These are phyloP conservation scores for Populus tremula DNA, from an alignment of 345 rosid genomes.

Conservation along the genomic window DNA sequence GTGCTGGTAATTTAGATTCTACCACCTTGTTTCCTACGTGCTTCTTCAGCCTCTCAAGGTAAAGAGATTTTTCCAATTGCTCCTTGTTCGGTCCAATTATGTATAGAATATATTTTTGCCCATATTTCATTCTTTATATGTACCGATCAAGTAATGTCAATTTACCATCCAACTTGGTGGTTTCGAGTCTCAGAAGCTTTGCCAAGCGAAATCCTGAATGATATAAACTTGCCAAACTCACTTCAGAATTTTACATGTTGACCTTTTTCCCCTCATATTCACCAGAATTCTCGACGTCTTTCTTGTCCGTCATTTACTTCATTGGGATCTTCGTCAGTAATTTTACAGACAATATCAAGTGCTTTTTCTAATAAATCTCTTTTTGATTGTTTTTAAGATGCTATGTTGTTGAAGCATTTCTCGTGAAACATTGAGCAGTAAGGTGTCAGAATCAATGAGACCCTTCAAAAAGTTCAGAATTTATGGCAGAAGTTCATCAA, in stretches of 20 bases:
- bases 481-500: conserved; percentile 92
- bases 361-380: conserved; percentile 90
- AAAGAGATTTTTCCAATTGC: conserved; percentile 88
- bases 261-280: conserved; percentile 75
- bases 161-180: conserved; percentile 90
- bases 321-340: conserved; percentile 90
- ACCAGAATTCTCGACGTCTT: conserved; percentile 61
- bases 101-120: conserved; percentile 85
- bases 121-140: conserved; percentile 84
- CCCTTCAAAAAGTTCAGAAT: conserved; percentile 95
- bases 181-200: conserved; percentile 87
- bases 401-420: conserved; percentile 98
- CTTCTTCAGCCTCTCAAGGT: conserved; percentile 88
- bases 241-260: conserved; percentile 91
- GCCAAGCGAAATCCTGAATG: conserved; percentile 89
- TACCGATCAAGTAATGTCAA: conserved; percentile 91
- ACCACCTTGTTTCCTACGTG: too few relatives aligned
- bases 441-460: conserved; percentile 95
- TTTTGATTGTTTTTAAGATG: conserved; percentile 94
- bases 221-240: conserved; percentile 90
- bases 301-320: conserved; percentile 69
- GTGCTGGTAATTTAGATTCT: too few relatives aligned
- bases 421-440: conserved; percentile 89
- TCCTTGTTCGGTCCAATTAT: conserved; percentile 94
- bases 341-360: conserved; percentile 83